Evolutionary conservation across 331 rosid genomes (phyloP), one percentile per base, ranked within the genome.

Genomic region (Malus hybrid): DNA sequence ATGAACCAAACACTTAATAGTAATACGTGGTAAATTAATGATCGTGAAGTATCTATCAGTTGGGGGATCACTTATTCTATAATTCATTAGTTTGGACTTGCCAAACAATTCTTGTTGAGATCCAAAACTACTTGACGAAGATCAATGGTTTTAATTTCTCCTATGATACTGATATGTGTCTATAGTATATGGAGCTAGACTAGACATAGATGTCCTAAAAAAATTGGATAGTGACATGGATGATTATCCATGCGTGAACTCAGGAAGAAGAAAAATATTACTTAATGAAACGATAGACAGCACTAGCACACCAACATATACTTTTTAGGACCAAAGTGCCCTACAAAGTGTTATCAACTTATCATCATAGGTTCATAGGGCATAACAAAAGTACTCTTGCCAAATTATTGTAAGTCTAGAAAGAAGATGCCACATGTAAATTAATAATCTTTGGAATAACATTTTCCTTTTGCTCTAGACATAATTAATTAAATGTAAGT

Each of bases 211-310:
- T 36, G 44, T 36, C 44, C 44, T 36, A 8, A 36, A 36, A 36
- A 36, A 8, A 36, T 36, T 36, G 44, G 44, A 36, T 36, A 8
- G 44, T 36, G 44, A 36, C 44, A 2, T 9, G 44, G 44, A 36
- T 36, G 44, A 36, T 39, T 36, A 36, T 36, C 20, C 57, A 2
- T 52, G 20, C 20, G 57, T 16, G 66, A 57, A 61, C 65, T 48
- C 19, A 29, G 72, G 57, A 77, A 29, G 52, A 64, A 81, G 68
- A 53, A 26, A 26, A 6, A 61, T 61, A 68, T 73, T 73, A 71
- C 76, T 76, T 72, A 32, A 29, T 75, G 65, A 71, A 83, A 71
- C 68, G 87, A 78, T 75, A 74, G 73, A 81, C 19, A 70, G 82
- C 88, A 88, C 81, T 82, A 15, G 55, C 33, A 12, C 66, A 20